phyloP scores from a whole-genome alignment of 1,284 basidiomycete genomes.

The Austroboletus novae-zelandiae region DNA sequence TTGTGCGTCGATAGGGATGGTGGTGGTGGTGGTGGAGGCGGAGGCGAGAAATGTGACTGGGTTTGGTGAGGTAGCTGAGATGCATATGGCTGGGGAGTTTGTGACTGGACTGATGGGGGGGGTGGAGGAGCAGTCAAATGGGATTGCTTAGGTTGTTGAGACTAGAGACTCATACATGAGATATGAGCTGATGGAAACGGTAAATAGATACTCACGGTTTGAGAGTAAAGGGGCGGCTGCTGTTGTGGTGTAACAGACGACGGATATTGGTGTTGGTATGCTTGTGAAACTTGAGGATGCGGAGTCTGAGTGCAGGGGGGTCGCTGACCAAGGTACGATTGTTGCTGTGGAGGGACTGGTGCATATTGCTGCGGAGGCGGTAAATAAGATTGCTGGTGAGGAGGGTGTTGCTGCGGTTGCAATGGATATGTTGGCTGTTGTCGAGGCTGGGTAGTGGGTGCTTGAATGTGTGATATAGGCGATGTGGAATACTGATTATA shows the following conservation, averaged over 20 bases:
- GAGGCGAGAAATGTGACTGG: slow-evolving; percentile 17
- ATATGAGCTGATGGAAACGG: slow-evolving; percentile 16
- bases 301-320: slow-evolving; percentile 16
- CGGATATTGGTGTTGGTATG: slow-evolving; percentile 15
- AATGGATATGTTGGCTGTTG: slow-evolving; percentile 9
- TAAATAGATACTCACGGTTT: slow-evolving; percentile 23
- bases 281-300: slow-evolving; percentile 14
- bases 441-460: slow-evolving; percentile 7
- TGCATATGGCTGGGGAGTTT: slow-evolving; percentile 9
- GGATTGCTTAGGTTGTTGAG: slow-evolving; percentile 14
- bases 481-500: slow-evolving; percentile 16
- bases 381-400: slow-evolving; percentile 14
- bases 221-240: slow-evolving; percentile 41
- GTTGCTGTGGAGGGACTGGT: slow-evolving; percentile 7
- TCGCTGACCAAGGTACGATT: slow-evolving; percentile 14
- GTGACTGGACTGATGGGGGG: slow-evolving; percentile 14
- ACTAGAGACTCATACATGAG: slow-evolving; percentile 4
- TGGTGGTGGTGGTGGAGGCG: slow-evolving; percentile 18
- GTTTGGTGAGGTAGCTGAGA: slow-evolving; percentile 10
- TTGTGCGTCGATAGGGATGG: slow-evolving; percentile 10
- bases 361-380: slow-evolving; percentile 11
- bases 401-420: slow-evolving; percentile 6
- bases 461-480: slow-evolving; percentile 11
- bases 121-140: slow-evolving; percentile 13
- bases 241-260: slow-evolving; percentile 3